Percentiles rank a stretch among this genome's conserved stretches.
phyloP scores from a whole-genome alignment of 345 rosid genomes.

The Syzygium grande region DNA sequence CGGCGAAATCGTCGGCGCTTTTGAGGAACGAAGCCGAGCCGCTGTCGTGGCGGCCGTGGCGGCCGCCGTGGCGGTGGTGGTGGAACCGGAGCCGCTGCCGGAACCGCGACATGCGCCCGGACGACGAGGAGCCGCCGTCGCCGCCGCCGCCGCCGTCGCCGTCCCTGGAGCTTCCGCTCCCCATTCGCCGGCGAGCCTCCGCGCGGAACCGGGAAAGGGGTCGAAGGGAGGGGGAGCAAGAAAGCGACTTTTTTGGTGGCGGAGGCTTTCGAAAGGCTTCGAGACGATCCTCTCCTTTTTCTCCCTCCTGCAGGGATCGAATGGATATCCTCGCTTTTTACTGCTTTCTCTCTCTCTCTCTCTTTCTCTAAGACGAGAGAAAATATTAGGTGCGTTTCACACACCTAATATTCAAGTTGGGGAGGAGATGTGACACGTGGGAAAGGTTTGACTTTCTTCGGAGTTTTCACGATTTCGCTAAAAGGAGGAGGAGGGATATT shows the following conservation, averaged over 20 bases:
- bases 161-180: slow-evolving; percentile 18
- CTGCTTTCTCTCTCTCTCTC: no score
- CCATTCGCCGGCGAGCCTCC: slow-evolving; percentile 9
- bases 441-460: not conserved
- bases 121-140: not conserved
- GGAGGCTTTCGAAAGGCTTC: not conserved
- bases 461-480: not conserved
- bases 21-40: slow-evolving; percentile 13
- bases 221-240: not conserved
- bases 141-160: not conserved
- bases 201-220: not conserved
- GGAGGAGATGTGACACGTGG: not conserved
- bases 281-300: not conserved
- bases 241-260: not conserved
- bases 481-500: not conserved
- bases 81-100: slow-evolving; percentile 39
- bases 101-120: slow-evolving; percentile 23
- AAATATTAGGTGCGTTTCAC: no score
- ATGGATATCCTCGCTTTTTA: not conserved
- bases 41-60: slow-evolving; percentile 9
- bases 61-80: slow-evolving; percentile 12
- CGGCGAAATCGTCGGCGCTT: slow-evolving; percentile 62
- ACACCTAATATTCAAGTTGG: no score
- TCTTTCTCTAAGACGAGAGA: no score
- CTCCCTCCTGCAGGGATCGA: not conserved